Conservation (phyloP, 805 yeast genomes). For the Wickerhamiella australiensis region DNA sequence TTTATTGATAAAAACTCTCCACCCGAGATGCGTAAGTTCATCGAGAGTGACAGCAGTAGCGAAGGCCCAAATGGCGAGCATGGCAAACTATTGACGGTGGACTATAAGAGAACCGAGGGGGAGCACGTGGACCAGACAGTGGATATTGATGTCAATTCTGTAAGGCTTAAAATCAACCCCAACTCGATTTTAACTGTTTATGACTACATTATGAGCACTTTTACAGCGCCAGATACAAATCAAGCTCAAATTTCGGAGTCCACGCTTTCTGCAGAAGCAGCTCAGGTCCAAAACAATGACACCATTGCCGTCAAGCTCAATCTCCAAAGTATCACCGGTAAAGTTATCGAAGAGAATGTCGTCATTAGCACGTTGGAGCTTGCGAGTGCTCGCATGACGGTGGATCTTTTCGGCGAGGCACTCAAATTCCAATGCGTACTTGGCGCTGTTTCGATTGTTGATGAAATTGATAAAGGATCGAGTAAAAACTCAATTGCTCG, state of each 20-base stretch:
- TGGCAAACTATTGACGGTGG: constrained; percentile 16
- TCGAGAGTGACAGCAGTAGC: constrained; percentile 49
- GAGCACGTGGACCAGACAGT: constrained; percentile 59
- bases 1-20: constrained; percentile 52
- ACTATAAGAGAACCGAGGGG: constrained; percentile 17
- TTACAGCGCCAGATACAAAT: constrained; percentile 55
- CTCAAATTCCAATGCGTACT: constrained; percentile 59
- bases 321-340: constrained; percentile 59
- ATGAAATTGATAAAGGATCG: constrained; percentile 57
- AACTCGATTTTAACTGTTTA: constrained; percentile 65
- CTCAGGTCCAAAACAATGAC: neutral
- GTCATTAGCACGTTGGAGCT: constrained; percentile 68
- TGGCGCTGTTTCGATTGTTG: constrained; percentile 69
- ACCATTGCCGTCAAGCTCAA: constrained; percentile 50
- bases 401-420: constrained; percentile 60
- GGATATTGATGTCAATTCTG: constrained; percentile 60
- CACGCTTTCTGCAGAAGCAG: neutral
- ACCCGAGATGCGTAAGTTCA: constrained; percentile 51
- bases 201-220: constrained; percentile 74
- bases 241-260: constrained; percentile 31
- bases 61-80: constrained; percentile 17
- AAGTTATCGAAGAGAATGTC: constrained; percentile 71
- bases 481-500: constrained; percentile 44
- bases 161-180: constrained; percentile 62
- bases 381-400: constrained; percentile 56